Conservation (phyloP, 192 early-diverging fungal species). For the Spizellomyces sp. region DNA sequence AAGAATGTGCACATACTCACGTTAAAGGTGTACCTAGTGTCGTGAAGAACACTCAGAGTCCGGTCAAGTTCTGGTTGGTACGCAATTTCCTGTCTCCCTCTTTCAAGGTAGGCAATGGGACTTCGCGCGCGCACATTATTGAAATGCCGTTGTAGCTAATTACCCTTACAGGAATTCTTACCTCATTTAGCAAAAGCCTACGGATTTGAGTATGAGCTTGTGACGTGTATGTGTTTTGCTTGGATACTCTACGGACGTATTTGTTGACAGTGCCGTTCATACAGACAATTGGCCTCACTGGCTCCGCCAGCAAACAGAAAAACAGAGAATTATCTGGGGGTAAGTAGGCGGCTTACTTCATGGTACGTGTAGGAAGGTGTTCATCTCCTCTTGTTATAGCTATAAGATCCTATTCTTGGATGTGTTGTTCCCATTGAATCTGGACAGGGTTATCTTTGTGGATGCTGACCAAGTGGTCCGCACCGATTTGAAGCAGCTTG, state of each 20-base stretch:
- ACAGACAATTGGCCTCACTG: slow-evolving; percentile 96
- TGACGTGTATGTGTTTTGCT: slow-evolving; percentile 66
- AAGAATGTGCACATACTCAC: background rate
- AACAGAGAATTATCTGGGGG: slow-evolving; percentile 98
- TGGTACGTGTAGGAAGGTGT: too few species aligned
- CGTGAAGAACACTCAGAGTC: slow-evolving; percentile 80
- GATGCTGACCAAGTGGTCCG: slow-evolving; percentile 97
- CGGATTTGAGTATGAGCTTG: slow-evolving; percentile 91
- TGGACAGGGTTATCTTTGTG: slow-evolving; percentile 97
- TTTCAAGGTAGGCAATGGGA: slow-evolving; percentile 70
- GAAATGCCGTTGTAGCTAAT: too few species aligned
- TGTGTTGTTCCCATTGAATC: slow-evolving; percentile 89
- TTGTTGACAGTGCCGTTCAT: background rate
- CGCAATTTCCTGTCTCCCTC: slow-evolving; percentile 96
- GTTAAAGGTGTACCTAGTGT: slow-evolving; percentile 55
- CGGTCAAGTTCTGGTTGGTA: slow-evolving; percentile 98
- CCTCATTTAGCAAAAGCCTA: slow-evolving; percentile 85
- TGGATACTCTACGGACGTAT: background rate
- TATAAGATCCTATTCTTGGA: slow-evolving; percentile 99
- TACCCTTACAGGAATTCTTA: slow-evolving; percentile 68
- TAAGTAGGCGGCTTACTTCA: slow-evolving; percentile 12
- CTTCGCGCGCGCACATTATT: background rate
- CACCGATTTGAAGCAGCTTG: slow-evolving; percentile 90
- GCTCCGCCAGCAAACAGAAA: slow-evolving; percentile 88
- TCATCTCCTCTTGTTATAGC: slow-evolving; percentile 19